Percentiles rank a stretch among this genome's conserved stretches.
phyloP scores from a whole-genome alignment of 1,284 basidiomycete genomes.

The Marasmius sp. region DNA sequence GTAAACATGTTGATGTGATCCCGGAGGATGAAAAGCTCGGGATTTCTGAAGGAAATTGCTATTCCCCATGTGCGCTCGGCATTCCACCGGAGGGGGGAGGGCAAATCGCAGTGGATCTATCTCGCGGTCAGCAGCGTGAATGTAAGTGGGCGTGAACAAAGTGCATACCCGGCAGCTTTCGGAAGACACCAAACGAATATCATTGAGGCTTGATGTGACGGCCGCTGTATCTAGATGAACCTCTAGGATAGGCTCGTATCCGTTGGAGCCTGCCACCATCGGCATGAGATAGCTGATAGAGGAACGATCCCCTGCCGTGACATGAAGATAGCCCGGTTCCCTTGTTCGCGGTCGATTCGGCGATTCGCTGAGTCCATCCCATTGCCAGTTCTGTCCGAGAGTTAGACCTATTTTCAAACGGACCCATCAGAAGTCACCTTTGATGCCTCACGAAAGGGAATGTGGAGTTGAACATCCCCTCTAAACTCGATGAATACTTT shows the following conservation, averaged over 20 bases:
- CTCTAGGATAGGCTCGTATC: constrained; percentile 79
- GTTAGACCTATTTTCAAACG: not conserved
- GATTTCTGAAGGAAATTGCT: constrained; percentile 66
- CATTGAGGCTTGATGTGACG: constrained; percentile 83
- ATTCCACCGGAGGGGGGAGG: constrained; percentile 67
- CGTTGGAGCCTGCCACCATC: constrained; percentile 69
- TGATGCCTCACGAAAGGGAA: constrained; percentile 87
- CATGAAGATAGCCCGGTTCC: constrained; percentile 71
- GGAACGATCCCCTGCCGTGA: constrained; percentile 78
- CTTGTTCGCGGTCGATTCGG: constrained; percentile 52
- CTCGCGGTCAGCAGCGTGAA: constrained; percentile 5
- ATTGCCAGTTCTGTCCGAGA: constrained; percentile 72
- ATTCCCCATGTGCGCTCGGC: constrained; percentile 78
- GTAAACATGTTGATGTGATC: constrained; percentile 93
- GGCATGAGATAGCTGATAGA: constrained; percentile 82
- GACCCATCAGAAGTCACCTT: constrained; percentile 47
- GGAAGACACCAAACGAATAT: constrained; percentile 74
- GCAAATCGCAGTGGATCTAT: constrained; percentile 65
- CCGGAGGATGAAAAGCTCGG: constrained; percentile 76
- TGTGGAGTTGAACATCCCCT: constrained; percentile 71
- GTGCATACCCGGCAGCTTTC: constrained; percentile 71
- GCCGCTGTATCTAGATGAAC: constrained; percentile 81
- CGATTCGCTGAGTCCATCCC: constrained; percentile 62
- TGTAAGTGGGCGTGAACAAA: constrained; percentile 7
- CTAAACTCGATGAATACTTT: constrained; percentile 79